Evolutionary conservation across 257 asterid species (phyloP).

Genomic region (Jaltomata sinuosa): DNA sequence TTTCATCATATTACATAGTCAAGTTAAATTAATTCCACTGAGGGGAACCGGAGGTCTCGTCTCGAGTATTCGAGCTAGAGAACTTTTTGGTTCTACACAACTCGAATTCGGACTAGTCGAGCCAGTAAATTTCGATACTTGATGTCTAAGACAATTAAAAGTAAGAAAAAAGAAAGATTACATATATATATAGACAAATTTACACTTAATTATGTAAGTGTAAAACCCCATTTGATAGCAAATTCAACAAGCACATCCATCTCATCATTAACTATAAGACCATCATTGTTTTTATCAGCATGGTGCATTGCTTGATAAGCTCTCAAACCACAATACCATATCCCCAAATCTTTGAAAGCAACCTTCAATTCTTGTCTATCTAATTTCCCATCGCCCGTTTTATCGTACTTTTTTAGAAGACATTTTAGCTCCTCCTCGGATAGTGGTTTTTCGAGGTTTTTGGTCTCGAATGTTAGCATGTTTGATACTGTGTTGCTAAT

Average conservation of each 20-base stretch:
- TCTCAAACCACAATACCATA: not conserved
- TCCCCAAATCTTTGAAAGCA: slow-evolving; percentile 5
- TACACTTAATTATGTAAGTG: not conserved
- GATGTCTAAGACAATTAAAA: not conserved
- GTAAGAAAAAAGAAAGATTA: not conserved
- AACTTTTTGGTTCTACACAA: not conserved
- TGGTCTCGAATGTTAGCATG: not conserved
- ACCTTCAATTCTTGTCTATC: not conserved
- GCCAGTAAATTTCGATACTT: not conserved
- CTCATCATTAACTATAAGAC: not conserved
- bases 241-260: not conserved
- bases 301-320: not conserved
- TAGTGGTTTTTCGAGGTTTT: not conserved
- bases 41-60: not conserved
- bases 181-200: not conserved
- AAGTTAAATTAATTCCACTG: not conserved
- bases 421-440: not conserved
- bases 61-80: not conserved
- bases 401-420: not conserved
- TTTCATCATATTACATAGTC: not conserved
- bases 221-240: not conserved
- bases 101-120: not conserved
- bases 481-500: not conserved
- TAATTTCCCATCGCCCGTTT: slow-evolving; percentile 1
- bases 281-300: slow-evolving; percentile 9